phyloP scores from a whole-genome alignment of 805 yeast species.

The Yarrowia sp. region DNA sequence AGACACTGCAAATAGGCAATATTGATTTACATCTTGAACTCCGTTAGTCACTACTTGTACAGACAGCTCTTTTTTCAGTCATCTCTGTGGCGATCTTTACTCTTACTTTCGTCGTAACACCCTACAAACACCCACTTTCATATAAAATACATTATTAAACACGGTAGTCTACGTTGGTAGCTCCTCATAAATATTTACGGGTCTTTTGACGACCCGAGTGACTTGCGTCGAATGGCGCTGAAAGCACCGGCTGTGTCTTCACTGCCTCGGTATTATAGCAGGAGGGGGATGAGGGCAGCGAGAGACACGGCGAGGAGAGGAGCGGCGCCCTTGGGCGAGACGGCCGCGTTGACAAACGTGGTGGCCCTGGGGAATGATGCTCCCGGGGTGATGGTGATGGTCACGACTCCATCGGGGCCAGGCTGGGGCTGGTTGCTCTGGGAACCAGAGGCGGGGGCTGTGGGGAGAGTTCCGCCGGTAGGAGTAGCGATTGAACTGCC shows the following conservation, averaged over 20 bases:
- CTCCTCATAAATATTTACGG: constrained; percentile 31
- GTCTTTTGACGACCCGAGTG: background rate
- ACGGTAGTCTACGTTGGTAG: constrained; percentile 14
- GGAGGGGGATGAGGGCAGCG: constrained; percentile 21
- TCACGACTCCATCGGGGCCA: constrained; percentile 20
- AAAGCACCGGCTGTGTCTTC: background rate
- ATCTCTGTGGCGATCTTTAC: too few species aligned
- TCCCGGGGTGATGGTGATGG: constrained; percentile 28
- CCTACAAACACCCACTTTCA: too few species aligned
- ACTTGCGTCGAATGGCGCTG: background rate
- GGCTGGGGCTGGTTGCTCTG: background rate
- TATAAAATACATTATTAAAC: constrained; percentile 8
- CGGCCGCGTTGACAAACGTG: background rate
- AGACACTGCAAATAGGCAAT: too few species aligned
- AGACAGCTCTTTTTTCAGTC: too few species aligned
- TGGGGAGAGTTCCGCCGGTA: constrained; percentile 1
- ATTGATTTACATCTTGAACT: too few species aligned
- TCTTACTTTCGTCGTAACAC: too few species aligned
- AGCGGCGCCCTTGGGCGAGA: constrained; percentile 6
- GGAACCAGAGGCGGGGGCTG: background rate
- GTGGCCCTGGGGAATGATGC: constrained; percentile 11
- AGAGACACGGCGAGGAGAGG: constrained; percentile 24
- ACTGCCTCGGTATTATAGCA: constrained; percentile 17
- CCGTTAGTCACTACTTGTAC: too few species aligned
- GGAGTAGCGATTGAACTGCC: constrained; percentile 7